Conservation (phyloP, 306 rosid species). For the Vigna radiata region DNA sequence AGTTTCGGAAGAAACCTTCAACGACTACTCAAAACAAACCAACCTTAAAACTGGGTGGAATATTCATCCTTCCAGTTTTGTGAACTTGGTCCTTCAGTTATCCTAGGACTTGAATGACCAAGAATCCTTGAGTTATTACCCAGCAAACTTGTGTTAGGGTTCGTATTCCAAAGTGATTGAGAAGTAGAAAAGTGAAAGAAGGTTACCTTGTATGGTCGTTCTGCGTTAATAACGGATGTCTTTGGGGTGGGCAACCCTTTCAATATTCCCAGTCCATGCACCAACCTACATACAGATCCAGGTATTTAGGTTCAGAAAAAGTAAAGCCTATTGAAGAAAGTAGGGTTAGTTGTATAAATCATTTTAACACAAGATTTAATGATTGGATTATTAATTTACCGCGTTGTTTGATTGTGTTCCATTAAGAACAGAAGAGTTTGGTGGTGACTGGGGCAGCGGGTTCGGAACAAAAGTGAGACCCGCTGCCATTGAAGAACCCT, state of each 20-base stretch:
- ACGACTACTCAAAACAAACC: constrained; percentile 10
- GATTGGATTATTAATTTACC: background rate
- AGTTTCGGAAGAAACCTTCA: background rate
- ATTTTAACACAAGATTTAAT: background rate
- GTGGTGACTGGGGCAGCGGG: background rate
- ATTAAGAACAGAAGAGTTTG: background rate
- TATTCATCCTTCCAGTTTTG: no score
- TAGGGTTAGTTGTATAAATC: no score
- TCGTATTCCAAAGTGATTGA: background rate
- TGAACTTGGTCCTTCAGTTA: no score
- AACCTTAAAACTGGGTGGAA: background rate
- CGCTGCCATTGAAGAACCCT: background rate
- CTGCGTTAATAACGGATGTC: background rate
- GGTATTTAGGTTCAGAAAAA: background rate
- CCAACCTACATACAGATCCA: constrained; percentile 9
- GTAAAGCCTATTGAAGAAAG: background rate
- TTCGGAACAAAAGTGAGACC: background rate
- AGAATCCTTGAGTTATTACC: background rate
- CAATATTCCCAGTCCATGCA: background rate
- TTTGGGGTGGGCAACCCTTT: background rate
- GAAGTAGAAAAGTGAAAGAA: background rate
- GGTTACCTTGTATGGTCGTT: background rate
- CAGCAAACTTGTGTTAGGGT: no score
- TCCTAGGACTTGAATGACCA: no score
- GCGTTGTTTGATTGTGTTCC: background rate